These are phyloP conservation scores for Cladophialophora chaetospira DNA, from an alignment of 2,329 filamentous ascomycete genomes.

Conservation along the genomic window DNA sequence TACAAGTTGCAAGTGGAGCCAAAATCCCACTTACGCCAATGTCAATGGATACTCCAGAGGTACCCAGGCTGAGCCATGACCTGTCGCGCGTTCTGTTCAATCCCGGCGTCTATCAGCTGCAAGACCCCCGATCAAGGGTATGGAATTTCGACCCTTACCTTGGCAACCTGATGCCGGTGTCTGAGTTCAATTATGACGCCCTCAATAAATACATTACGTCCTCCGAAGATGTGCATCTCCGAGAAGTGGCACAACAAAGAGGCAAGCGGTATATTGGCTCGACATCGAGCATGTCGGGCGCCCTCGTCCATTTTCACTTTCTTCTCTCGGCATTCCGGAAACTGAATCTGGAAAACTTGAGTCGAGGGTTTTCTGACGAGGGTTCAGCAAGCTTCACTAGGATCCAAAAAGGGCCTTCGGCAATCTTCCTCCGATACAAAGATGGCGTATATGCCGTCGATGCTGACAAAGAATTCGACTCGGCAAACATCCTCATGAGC, in stretches of 20 bases:
- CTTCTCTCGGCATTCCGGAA: conserved; percentile 81
- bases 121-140: conserved; percentile 82
- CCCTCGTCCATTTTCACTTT: conserved; percentile 88
- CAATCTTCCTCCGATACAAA: conserved; percentile 79
- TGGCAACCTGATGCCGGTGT: conserved; percentile 86
- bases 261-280: conserved; percentile 86
- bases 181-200: conserved; percentile 88
- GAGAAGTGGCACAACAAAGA: conserved; percentile 66
- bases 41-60: conserved; percentile 17
- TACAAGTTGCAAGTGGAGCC: conserved; percentile 36
- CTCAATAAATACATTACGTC: conserved; percentile 88
- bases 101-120: conserved; percentile 84
- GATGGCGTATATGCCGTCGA: conserved; percentile 92
- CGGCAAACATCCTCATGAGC: conserved; percentile 82
- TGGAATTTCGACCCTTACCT: conserved; percentile 98
- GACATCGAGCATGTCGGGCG: conserved; percentile 92
- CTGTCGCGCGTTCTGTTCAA: conserved; percentile 94
- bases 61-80: conserved; percentile 45
- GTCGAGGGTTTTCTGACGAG: conserved; percentile 65
- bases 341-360: conserved; percentile 68
- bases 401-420: conserved; percentile 71
- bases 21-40: conserved; percentile 55
- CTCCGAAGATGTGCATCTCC: conserved; percentile 74
- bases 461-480: conserved; percentile 89
- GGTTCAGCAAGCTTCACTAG: conserved; percentile 66